Conservation (phyloP, 1,284 basidiomycete species). For the Pseudozyma tsukubaensis region DNA sequence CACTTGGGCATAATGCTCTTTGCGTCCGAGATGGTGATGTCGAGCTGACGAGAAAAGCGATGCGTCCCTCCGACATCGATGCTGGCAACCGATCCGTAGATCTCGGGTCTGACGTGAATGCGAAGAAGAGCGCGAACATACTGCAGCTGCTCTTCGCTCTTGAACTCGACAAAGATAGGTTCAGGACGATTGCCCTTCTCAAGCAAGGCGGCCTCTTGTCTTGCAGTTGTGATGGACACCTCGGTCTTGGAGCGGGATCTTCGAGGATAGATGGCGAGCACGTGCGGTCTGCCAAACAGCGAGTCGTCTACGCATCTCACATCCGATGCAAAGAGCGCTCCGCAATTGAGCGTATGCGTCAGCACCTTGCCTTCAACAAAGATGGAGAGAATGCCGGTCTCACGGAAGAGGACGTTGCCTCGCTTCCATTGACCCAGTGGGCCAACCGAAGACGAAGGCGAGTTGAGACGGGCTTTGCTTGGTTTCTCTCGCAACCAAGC, state of each 20-base stretch:
- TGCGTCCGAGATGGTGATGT: conserved; percentile 56
- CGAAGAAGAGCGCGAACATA: conserved; percentile 44
- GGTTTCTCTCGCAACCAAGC: conserved; percentile 52
- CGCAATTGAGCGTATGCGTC: conserved; percentile 48
- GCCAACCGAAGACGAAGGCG: conserved; percentile 27
- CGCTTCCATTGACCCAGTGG: conserved; percentile 50
- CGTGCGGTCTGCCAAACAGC: conserved; percentile 46
- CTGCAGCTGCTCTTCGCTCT: conserved; percentile 34
- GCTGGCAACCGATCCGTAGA: conserved; percentile 44
- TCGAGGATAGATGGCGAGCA: conserved; percentile 54
- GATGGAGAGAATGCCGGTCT: conserved; percentile 52
- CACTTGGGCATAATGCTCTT: conserved; percentile 49
- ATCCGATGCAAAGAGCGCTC: conserved; percentile 44
- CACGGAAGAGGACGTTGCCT: conserved; percentile 48
- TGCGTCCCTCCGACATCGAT: conserved; percentile 43
- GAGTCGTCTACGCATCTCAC: conserved; percentile 56
- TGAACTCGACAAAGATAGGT: conserved; percentile 56
- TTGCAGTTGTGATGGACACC: conserved; percentile 30
- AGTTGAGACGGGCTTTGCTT: conserved; percentile 41
- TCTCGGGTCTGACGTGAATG: conserved; percentile 49
- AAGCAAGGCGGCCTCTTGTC: conserved; percentile 21
- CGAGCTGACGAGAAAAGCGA: conserved; percentile 53
- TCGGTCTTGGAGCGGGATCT: conserved; percentile 10
- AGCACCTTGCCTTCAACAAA: conserved; percentile 53
- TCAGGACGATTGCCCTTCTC: conserved; percentile 29